A percentile compares a stretch with the other conserved stretches of the same genome.
These are phyloP conservation scores for Populus euphratica DNA, from an alignment of 345 rosid species.

Conservation along the genomic window DNA sequence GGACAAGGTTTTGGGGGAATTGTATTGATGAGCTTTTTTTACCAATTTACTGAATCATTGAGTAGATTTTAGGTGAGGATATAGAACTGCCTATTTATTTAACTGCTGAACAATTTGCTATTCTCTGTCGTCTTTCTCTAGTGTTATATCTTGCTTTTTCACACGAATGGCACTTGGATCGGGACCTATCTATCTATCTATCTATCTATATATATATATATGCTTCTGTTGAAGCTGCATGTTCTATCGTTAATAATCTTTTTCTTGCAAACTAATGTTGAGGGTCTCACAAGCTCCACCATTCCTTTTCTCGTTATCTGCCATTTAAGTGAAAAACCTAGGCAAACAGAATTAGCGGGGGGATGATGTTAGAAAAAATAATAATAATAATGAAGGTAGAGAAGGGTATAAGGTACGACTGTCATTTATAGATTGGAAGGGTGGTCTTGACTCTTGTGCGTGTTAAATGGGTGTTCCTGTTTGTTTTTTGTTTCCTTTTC, in stretches of 20 bases:
- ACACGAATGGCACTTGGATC: not conserved
- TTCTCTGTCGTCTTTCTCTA: not conserved
- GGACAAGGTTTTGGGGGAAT: not conserved
- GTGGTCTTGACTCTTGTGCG: too few species aligned
- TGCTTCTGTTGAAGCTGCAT: too few species aligned
- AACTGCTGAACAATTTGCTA: not conserved
- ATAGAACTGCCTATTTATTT: not conserved
- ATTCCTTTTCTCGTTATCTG: not conserved
- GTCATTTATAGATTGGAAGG: too few species aligned
- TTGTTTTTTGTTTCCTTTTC: too few species aligned
- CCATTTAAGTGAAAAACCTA: not conserved
- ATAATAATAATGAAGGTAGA: too few species aligned
- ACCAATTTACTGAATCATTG: constrained; percentile 11
- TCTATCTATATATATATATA: too few species aligned
- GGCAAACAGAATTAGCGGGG: not conserved
- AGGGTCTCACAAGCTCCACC: not conserved
- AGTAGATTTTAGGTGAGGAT: constrained; percentile 9
- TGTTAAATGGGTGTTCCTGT: too few species aligned
- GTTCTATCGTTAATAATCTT: too few species aligned
- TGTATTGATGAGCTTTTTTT: constrained; percentile 13
- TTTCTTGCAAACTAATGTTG: too few species aligned
- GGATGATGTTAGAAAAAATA: not conserved
- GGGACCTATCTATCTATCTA: too few species aligned
- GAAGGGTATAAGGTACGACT: too few species aligned
- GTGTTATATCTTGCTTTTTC: not conserved